These are phyloP conservation scores for Agaricus blazei DNA, from an alignment of 768 basidiomycete species.

Conservation along the genomic window DNA sequence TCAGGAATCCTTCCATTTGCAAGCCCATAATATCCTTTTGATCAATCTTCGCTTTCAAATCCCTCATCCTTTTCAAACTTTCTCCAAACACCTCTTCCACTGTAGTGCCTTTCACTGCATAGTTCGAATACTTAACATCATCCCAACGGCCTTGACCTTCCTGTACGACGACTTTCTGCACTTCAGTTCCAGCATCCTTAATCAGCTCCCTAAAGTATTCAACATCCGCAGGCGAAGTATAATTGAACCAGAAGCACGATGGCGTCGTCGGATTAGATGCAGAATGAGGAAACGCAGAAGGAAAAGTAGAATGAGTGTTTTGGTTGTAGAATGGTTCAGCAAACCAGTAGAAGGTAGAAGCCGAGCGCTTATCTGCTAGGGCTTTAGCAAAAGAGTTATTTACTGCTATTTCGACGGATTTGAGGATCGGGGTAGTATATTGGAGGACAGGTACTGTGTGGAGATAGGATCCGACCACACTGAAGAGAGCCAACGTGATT, in stretches of 20 bases:
- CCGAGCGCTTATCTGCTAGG: slow-evolving; percentile 16
- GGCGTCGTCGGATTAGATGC: slow-evolving; percentile 35
- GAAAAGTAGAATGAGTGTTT: slow-evolving; percentile 29
- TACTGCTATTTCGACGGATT: slow-evolving; percentile 37
- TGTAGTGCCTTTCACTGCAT: slow-evolving; percentile 50
- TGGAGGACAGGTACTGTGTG: slow-evolving; percentile 36
- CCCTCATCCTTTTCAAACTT: slow-evolving; percentile 35
- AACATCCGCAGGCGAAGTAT: slow-evolving; percentile 35
- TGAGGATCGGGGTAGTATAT: slow-evolving; percentile 30
- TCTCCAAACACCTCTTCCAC: slow-evolving; percentile 44
- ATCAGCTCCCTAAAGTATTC: slow-evolving; percentile 34
- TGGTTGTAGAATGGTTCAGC: slow-evolving; percentile 46
- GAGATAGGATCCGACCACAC: slow-evolving; percentile 25
- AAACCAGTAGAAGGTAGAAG: slow-evolving; percentile 36
- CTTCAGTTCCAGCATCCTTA: slow-evolving; percentile 29
- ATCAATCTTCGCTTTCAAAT: slow-evolving; percentile 43
- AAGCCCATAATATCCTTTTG: slow-evolving; percentile 59
- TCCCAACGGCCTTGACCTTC: slow-evolving; percentile 32
- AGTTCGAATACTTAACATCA: slow-evolving; percentile 54
- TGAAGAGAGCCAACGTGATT: slow-evolving; percentile 15
- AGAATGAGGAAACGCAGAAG: slow-evolving; percentile 44
- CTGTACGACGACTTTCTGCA: slow-evolving; percentile 32
- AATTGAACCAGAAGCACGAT: slow-evolving; percentile 43
- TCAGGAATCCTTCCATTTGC: no score
- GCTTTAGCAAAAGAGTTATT: slow-evolving; percentile 13